Conservation (phyloP, 352 stramenopile genomes). For the Phytophthora chlamydospora region DNA sequence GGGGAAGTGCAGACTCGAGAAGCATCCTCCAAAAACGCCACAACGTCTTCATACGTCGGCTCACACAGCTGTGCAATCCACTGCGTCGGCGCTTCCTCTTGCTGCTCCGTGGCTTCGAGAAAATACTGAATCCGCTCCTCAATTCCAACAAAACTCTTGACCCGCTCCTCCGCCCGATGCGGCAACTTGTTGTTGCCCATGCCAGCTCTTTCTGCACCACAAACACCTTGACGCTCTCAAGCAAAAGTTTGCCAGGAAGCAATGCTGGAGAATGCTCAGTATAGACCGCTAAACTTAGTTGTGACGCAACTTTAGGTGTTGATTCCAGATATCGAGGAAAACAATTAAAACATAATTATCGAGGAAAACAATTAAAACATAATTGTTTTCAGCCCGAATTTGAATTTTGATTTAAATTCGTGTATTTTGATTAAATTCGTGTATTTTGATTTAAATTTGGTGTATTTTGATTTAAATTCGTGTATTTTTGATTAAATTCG, state of each 20-base stretch:
- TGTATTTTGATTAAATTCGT: too few relatives aligned
- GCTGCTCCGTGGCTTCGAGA: neutral
- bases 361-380: too few relatives aligned
- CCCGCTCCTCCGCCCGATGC: conserved; percentile 1
- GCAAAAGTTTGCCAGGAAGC: neutral
- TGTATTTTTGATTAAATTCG: too few relatives aligned
- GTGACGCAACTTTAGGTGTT: too few relatives aligned
- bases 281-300: neutral
- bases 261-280: neutral
- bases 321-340: too few relatives aligned
- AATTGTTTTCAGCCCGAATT: too few relatives aligned
- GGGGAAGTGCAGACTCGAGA: conserved; percentile 10
- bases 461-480: too few relatives aligned
- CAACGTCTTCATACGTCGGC: conserved; percentile 23
- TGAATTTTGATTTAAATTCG: too few relatives aligned
- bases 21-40: conserved; percentile 4
- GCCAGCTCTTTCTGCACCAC: neutral
- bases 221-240: neutral
- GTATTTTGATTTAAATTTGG: too few relatives aligned
- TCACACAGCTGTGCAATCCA: conserved; percentile 21
- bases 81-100: neutral
- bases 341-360: too few relatives aligned
- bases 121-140: conserved; percentile 10
- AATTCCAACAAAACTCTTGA: conserved; percentile 15
- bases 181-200: conserved; percentile 1